Conservation (phyloP, 2,329 filamentous ascomycete genomes). For the Bipolaris victoriae region DNA sequence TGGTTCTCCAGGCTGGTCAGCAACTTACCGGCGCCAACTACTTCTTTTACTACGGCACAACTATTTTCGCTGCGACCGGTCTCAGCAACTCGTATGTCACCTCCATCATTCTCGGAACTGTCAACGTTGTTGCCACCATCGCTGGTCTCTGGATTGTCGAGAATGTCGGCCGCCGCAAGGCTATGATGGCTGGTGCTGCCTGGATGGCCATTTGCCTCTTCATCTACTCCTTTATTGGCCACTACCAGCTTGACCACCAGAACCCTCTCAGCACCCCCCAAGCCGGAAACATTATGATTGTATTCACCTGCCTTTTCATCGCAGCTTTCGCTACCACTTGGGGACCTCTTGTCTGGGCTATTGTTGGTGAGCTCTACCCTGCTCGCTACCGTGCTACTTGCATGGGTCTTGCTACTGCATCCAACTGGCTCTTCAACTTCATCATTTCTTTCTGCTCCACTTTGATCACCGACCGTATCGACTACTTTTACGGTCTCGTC, state of each 20-base stretch:
- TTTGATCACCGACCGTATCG: slow-evolving; percentile 73
- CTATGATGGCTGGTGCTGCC: slow-evolving; percentile 54
- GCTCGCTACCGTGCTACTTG: slow-evolving; percentile 59
- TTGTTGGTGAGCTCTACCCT: slow-evolving; percentile 70
- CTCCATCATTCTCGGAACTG: slow-evolving; percentile 57
- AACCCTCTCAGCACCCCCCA: slow-evolving; percentile 44
- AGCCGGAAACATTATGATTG: slow-evolving; percentile 67
- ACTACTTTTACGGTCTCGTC: slow-evolving; percentile 76
- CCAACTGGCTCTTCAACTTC: slow-evolving; percentile 57
- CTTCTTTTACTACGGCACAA: slow-evolving; percentile 54
- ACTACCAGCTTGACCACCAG: slow-evolving; percentile 49
- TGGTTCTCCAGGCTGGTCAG: slow-evolving; percentile 68
- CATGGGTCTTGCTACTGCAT: slow-evolving; percentile 52
- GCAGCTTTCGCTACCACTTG: slow-evolving; percentile 71
- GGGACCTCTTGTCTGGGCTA: slow-evolving; percentile 75
- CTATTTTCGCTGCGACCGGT: slow-evolving; percentile 53
- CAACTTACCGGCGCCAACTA: slow-evolving; percentile 70
- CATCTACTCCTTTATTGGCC: slow-evolving; percentile 56
- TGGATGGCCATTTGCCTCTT: slow-evolving; percentile 65
- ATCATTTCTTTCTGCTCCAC: slow-evolving; percentile 73
- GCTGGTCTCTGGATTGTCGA: slow-evolving; percentile 56
- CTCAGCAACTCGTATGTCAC: slow-evolving; percentile 55
- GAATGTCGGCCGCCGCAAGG: slow-evolving; percentile 54
- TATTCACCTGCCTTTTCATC: slow-evolving; percentile 73
- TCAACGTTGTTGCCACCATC: slow-evolving; percentile 57